Percentiles rank a stretch among this genome's conserved stretches.
Evolutionary conservation across 768 basidiomycete species (phyloP).

Genomic region (Coprinopsis cinerea): DNA sequence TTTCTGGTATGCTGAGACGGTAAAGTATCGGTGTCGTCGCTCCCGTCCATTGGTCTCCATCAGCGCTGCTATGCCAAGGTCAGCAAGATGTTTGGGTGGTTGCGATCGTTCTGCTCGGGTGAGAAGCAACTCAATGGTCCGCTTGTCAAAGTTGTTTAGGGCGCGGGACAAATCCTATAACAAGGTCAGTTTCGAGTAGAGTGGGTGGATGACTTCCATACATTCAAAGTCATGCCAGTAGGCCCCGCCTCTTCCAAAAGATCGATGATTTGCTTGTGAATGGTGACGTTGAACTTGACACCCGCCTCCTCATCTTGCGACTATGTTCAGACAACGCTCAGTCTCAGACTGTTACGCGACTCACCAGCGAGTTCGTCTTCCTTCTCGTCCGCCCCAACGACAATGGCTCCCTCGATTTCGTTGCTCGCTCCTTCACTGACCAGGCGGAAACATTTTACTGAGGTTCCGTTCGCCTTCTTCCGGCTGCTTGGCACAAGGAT

Average conservation of each 20-base stretch:
- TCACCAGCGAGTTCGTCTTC: conserved; percentile 32
- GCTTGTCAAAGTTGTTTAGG: conserved; percentile 68
- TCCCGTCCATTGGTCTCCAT: conserved; percentile 85
- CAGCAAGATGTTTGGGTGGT: conserved; percentile 66
- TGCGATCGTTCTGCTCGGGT: conserved; percentile 56
- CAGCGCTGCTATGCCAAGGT: conserved; percentile 62
- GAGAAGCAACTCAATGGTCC: conserved; percentile 79
- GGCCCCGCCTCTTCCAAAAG: conserved; percentile 63
- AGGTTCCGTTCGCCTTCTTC: conserved; percentile 39
- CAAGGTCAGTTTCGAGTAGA: neutral
- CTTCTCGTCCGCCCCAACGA: conserved; percentile 35
- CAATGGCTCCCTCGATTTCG: conserved; percentile 29
- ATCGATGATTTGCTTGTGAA: conserved; percentile 78
- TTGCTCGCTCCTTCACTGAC: conserved; percentile 34
- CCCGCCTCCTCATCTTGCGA: conserved; percentile 22
- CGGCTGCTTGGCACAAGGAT: conserved; percentile 59
- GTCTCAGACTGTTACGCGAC: neutral
- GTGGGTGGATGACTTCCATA: conserved; percentile 19
- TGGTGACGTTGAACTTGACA: conserved; percentile 54
- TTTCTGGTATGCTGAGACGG: conserved; percentile 58
- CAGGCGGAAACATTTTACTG: conserved; percentile 64
- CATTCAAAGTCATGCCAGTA: conserved; percentile 67
- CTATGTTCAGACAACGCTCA: neutral
- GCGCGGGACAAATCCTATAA: conserved; percentile 55
- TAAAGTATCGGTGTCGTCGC: conserved; percentile 82